Evolutionary conservation across 2,329 filamentous ascomycete genomes (phyloP).

Genomic region (Dactylellina cionopaga): DNA sequence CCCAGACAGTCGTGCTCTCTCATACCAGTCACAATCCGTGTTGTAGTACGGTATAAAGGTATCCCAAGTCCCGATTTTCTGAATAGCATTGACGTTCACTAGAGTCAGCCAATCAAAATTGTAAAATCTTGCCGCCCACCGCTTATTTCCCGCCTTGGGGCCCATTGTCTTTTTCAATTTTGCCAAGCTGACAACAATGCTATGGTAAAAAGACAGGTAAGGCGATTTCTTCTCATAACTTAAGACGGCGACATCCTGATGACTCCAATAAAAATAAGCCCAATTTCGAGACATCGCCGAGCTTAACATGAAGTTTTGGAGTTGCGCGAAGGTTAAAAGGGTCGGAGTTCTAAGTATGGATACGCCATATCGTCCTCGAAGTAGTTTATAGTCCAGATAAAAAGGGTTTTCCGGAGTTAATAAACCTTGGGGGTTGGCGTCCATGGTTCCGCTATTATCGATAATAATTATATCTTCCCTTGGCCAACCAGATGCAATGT

Average conservation of each 20-base stretch:
- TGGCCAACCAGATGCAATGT: constrained; percentile 71
- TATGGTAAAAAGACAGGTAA: constrained; percentile 58
- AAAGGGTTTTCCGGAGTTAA: constrained; percentile 68
- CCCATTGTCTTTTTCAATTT: constrained; percentile 52
- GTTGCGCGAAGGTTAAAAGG: constrained; percentile 67
- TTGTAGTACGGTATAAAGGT: constrained; percentile 66
- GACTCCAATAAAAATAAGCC: constrained; percentile 68
- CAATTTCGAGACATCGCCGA: constrained; percentile 63
- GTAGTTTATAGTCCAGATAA: constrained; percentile 67
- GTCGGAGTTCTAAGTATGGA: constrained; percentile 66
- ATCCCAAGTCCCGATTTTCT: constrained; percentile 68
- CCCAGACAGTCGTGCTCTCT: constrained; percentile 62
- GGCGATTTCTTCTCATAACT: constrained; percentile 60
- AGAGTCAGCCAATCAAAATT: constrained; percentile 70
- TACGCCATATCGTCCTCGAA: constrained; percentile 65
- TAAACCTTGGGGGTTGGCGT: constrained; percentile 64
- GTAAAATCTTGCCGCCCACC: constrained; percentile 68
- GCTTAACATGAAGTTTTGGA: constrained; percentile 67
- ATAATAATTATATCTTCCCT: constrained; percentile 68
- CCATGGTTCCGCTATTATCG: constrained; percentile 70
- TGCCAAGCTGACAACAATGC: constrained; percentile 54
- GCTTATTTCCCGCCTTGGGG: constrained; percentile 54
- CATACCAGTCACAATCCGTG: constrained; percentile 63
- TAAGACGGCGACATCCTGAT: constrained; percentile 67
- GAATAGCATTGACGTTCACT: constrained; percentile 67